These are phyloP conservation scores for Aspergillus sp. DNA, from an alignment of 2,329 filamentous ascomycete species.

Conservation along the genomic window DNA sequence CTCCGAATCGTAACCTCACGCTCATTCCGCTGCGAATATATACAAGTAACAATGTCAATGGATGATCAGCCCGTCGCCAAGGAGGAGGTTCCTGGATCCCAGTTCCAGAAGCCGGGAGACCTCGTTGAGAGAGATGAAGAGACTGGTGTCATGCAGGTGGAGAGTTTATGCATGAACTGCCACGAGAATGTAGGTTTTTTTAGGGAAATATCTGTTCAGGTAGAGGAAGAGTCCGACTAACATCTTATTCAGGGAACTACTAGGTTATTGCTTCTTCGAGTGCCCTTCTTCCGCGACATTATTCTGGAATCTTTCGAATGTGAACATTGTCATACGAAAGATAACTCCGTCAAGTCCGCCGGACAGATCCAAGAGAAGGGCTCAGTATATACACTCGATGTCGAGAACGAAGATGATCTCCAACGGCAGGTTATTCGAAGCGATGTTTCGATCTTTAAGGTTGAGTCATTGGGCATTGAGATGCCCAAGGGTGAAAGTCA, in stretches of 20 bases:
- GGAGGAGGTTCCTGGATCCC: constrained; percentile 26
- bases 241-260: constrained; percentile 68
- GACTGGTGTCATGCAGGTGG: constrained; percentile 49
- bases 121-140: constrained; percentile 41
- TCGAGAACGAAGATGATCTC: constrained; percentile 73
- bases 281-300: constrained; percentile 96
- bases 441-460: constrained; percentile 79
- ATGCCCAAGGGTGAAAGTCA: constrained; percentile 89
- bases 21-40: not conserved
- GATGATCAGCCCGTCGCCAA: constrained; percentile 20
- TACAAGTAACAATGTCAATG: constrained; percentile 27
- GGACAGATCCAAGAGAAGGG: constrained; percentile 90
- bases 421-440: constrained; percentile 88
- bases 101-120: constrained; percentile 41
- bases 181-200: constrained; percentile 68
- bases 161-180: constrained; percentile 86
- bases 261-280: constrained; percentile 81
- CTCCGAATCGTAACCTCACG: not conserved
- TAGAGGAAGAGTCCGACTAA: constrained; percentile 10
- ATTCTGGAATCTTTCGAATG: constrained; percentile 97
- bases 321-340: constrained; percentile 82
- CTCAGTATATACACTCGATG: constrained; percentile 75
- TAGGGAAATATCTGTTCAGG: not conserved
- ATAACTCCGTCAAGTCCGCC: constrained; percentile 92
- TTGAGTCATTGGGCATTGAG: constrained; percentile 90